Evolutionary conservation across 139 green algal species (phyloP).

Genomic region (Raphidocelis subcapitata): DNA sequence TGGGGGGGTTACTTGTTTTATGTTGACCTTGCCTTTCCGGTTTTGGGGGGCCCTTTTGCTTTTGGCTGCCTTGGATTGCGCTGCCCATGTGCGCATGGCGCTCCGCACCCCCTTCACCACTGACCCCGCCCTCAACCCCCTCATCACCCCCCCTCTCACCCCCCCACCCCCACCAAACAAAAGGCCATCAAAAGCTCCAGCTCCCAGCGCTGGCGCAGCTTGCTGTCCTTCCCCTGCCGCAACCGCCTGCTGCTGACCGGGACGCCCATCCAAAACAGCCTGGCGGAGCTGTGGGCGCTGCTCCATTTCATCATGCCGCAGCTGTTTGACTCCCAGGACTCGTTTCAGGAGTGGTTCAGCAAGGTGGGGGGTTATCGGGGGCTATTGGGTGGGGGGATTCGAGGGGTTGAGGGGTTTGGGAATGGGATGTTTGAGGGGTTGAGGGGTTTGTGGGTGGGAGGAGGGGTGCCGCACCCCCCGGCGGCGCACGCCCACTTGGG

Average conservation of each 20-base stretch:
- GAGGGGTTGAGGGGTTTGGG: neutral
- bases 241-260: conserved; percentile 75
- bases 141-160: neutral
- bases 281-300: conserved; percentile 74
- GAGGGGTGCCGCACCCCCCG: no score
- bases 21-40: no score
- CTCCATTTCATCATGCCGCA: conserved; percentile 83
- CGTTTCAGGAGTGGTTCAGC: conserved; percentile 95
- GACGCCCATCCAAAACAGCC: conserved; percentile 81
- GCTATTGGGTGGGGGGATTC: neutral
- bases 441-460: neutral
- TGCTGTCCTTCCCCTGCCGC: conserved; percentile 61
- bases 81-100: no score
- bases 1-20: no score
- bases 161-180: neutral
- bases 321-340: conserved; percentile 76
- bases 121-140: no score
- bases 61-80: no score
- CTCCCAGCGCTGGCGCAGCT: conserved; percentile 35
- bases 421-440: neutral
- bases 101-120: no score
- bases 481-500: no score
- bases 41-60: no score
- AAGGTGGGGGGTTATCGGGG: conserved; percentile 27
- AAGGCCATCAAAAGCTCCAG: conserved; percentile 60